phyloP scores from a whole-genome alignment of 306 rosid species.

The Psophocarpus tetragonolobus region DNA sequence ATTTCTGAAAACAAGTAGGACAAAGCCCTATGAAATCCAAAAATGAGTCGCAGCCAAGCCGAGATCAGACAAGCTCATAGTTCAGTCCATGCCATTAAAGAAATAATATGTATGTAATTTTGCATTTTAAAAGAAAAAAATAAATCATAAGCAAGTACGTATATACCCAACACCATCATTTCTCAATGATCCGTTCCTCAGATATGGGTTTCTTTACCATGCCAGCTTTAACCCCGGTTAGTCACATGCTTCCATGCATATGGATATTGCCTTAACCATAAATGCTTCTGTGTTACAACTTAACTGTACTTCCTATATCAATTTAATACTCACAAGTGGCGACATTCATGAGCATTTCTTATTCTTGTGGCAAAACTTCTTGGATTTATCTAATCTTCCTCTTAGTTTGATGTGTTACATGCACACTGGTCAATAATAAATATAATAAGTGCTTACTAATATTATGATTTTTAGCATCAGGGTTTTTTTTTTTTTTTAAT shows the following conservation, averaged over 20 bases:
- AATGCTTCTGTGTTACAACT: conserved; percentile 50
- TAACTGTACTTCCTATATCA: conserved; percentile 41
- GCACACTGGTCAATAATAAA: background rate
- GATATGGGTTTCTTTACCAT: conserved; percentile 48
- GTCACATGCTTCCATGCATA: conserved; percentile 51
- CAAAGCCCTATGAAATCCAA: conserved; percentile 66
- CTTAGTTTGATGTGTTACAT: background rate
- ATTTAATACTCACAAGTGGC: conserved; percentile 39
- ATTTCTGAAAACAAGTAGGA: conserved; percentile 77
- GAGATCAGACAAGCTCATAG: conserved; percentile 51
- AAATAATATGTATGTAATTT: background rate
- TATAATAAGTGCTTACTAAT: background rate
- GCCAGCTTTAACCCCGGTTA: conserved; percentile 63
- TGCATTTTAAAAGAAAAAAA: background rate
- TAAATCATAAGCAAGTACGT: conserved; percentile 40
- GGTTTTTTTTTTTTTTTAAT: background rate
- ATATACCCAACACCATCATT: conserved; percentile 81
- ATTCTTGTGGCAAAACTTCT: background rate
- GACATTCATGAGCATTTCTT: conserved; percentile 4
- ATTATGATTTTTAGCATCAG: background rate
- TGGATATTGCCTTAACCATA: conserved; percentile 34
- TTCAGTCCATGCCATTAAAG: conserved; percentile 31
- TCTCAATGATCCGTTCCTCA: conserved; percentile 77
- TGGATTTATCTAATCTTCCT: conserved; percentile 10
- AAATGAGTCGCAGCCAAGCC: conserved; percentile 55